Base-by-base conservation (phyloP, 306 rosid species). In the Geum urbanum region DNA sequence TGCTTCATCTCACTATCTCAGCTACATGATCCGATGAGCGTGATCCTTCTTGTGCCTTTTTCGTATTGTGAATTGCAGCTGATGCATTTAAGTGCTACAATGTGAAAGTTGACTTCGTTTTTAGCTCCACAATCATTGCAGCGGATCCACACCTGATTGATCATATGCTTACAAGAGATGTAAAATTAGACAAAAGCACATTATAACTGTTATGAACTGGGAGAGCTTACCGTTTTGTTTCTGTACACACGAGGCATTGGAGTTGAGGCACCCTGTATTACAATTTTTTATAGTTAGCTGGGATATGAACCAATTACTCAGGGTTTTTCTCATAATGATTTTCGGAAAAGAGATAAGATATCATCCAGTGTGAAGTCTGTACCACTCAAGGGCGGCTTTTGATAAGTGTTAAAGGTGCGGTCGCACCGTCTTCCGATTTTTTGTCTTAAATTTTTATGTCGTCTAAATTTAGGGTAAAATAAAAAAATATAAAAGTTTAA, bases 41-140 rank as follows among this genome's bases (percentile, higher is more conserved):
- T 41, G 90, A 71, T 37, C 19, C 44, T 67, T 85, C 86, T 56
- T 79, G 88, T 54, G 84, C 82, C 78, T 75, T 89, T 72, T 86
- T 79, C 8, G 96, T 85, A 74, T 87, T 89, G 83, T 87, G 85
- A 89, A 32, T 80, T 84, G 85, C 92, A 90, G 60, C 74, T 74
- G 12, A 57, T 69, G 63, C 96, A 90, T 77, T 87, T 90, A 55
- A 75, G 91, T 2, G 78, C 96, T 57, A 90, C 81, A 18, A 87
- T 45, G 58, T 87, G 89, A 81, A 84, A 87, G 24, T 79, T 79
- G 45, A 84, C 91, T 63, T 79, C 72, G 19, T 86, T 76, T 70
- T 85, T 84, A 14, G 68, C 79, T 58, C 91, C 86, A 79, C 92
- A 90, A 56, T 90, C 96, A 79, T 87, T 90, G 84, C 91, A 87